Base-by-base conservation (phyloP, 2,329 filamentous ascomycete genomes). In the Sporothrix pallida region DNA sequence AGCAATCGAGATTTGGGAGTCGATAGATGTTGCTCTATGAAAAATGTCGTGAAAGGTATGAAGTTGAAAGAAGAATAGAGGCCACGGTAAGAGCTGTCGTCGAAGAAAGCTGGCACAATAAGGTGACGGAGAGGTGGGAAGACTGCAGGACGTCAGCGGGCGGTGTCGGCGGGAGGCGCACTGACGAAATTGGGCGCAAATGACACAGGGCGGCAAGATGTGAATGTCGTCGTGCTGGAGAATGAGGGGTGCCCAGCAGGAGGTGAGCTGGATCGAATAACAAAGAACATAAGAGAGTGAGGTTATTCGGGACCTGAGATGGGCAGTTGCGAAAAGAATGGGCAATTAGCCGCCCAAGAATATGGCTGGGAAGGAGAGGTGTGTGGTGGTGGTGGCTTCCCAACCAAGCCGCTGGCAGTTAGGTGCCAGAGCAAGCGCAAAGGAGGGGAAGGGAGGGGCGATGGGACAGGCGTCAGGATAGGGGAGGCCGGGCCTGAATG, bases 171-270 rank as follows among this genome's bases (percentile, higher is more conserved):
- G 62, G 69, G 69, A 68, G 9, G 60, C 46, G 70, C 42, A 62
- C 73, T 31, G 70, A 17, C 63, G 62, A 72, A 20, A 54, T 74
- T 74, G 73, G 73, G 73, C 73, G 56, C 54, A 72, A 69, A 52
- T 52, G 60, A 50, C 52, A 44, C 46, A n/a, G 48, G 73, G 70
- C 73, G 73, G 73, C 63, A 70, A 70, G 56, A 9, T 23, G 23
- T 4, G 20, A 54, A 44, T 13, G 62, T 62, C 46, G 63, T 17
- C 8, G 54, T 1, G 44, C 17, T 50, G 54, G 20, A 9, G 20
- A 37, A 37, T 54, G 20, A 42, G 42, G 42, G 54, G 44, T 9
- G 42, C 8, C 44, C 23, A 20, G 23, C 54, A 62, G 37, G n/a
- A 56, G 31, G 37, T 7, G 20, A 48, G 42, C 42, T 17, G 1